A percentile compares a stretch with the other conserved stretches of the same genome.
phyloP scores from a whole-genome alignment of 768 basidiomycete genomes.

The Hypholoma fasciculare region DNA sequence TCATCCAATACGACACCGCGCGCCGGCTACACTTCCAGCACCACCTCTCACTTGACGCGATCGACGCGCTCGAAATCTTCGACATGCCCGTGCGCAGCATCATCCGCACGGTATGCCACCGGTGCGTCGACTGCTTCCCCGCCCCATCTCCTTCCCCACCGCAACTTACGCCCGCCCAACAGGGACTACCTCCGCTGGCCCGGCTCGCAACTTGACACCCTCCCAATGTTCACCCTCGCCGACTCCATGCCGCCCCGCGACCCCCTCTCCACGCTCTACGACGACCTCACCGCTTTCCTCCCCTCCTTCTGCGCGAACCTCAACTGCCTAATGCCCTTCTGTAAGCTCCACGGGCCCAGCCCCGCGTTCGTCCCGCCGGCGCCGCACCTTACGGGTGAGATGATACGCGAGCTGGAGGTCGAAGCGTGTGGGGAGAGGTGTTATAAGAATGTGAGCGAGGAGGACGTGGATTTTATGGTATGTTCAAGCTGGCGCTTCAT shows the following conservation, averaged over 20 bases:
- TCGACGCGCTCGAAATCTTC: slow-evolving; percentile 33
- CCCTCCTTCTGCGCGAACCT: slow-evolving; percentile 45
- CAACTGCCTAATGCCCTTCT: slow-evolving; percentile 41
- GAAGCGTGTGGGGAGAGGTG: slow-evolving; percentile 4
- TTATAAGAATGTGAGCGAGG: slow-evolving; percentile 6
- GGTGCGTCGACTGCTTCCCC: slow-evolving; percentile 28
- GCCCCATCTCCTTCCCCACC: background rate
- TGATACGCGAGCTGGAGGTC: background rate
- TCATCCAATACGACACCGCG: slow-evolving; percentile 47
- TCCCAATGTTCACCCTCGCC: slow-evolving; percentile 24
- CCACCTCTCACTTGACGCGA: slow-evolving; percentile 29
- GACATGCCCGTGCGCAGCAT: slow-evolving; percentile 21
- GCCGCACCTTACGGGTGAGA: slow-evolving; percentile 1
- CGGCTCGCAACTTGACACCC: slow-evolving; percentile 29
- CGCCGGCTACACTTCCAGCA: slow-evolving; percentile 33
- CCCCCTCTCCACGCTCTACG: slow-evolving; percentile 8
- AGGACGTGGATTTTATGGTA: background rate
- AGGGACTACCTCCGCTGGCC: slow-evolving; percentile 1
- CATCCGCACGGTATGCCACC: slow-evolving; percentile 20
- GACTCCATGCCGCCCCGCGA: background rate
- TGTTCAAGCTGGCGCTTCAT: no score
- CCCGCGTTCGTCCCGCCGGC: slow-evolving; percentile 1
- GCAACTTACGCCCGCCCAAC: no score
- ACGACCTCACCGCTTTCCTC: slow-evolving; percentile 30
- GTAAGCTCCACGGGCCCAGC: slow-evolving; percentile 21